phyloP scores from a whole-genome alignment of 495 filamentous ascomycete species.

The Penicillium riverlandense region DNA sequence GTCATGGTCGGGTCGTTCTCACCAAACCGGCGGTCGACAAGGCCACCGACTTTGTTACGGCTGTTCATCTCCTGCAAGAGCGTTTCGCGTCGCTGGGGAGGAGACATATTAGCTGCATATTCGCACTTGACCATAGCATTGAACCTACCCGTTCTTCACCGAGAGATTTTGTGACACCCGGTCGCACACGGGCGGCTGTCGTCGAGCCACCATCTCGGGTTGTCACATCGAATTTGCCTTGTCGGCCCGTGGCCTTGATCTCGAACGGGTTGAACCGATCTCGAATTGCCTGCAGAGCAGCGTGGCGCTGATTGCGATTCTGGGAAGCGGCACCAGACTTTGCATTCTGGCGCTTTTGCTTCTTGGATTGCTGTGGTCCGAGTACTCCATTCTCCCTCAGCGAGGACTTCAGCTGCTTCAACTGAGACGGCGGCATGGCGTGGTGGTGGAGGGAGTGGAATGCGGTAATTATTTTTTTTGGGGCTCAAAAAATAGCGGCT shows the following conservation, averaged over 20 bases:
- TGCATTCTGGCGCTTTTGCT: slow-evolving; percentile 70
- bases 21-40: slow-evolving; percentile 89
- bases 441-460: slow-evolving; percentile 2
- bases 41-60: slow-evolving; percentile 83
- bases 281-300: slow-evolving; percentile 73
- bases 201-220: slow-evolving; percentile 45
- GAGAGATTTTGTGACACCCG: slow-evolving; percentile 73
- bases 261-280: slow-evolving; percentile 98
- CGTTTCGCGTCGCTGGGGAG: slow-evolving; percentile 61
- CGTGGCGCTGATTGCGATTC: slow-evolving; percentile 65
- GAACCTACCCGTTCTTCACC: slow-evolving; percentile 75
- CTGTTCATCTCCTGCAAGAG: slow-evolving; percentile 79
- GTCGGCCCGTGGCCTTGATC: slow-evolving; percentile 61
- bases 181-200: slow-evolving; percentile 51
- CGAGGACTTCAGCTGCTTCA: slow-evolving; percentile 90
- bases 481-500: slow-evolving; percentile 19
- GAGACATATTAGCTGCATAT: neutral
- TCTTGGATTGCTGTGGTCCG: slow-evolving; percentile 85
- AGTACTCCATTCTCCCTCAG: slow-evolving; percentile 80
- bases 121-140: neutral
- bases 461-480: slow-evolving; percentile 17
- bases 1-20: slow-evolving; percentile 93
- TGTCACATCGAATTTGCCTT: slow-evolving; percentile 70
- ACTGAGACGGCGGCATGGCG: slow-evolving; percentile 85
- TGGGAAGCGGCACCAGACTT: slow-evolving; percentile 52